Evolutionary conservation across 139 green algal species (phyloP).

Genomic region (Coelastrella sp.): DNA sequence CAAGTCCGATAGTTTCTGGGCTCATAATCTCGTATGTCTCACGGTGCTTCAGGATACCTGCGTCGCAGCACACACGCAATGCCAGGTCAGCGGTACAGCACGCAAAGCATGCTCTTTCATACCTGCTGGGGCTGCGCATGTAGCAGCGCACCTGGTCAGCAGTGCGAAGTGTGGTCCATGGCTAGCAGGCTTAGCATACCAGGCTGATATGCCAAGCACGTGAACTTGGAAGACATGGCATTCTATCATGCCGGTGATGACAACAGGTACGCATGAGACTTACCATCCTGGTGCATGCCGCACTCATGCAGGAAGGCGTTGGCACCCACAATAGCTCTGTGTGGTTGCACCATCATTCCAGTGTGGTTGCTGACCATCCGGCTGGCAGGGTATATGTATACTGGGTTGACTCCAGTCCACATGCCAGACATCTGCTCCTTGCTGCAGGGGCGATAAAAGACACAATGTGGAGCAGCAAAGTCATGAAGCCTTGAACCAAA

Average conservation of each 20-base stretch:
- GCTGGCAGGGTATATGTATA: constrained; percentile 89
- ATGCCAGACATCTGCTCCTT: constrained; percentile 83
- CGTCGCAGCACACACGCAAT: too few relatives aligned
- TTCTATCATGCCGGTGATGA: not conserved
- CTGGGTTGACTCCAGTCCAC: constrained; percentile 90
- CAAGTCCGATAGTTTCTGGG: constrained; percentile 93
- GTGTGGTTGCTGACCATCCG: constrained; percentile 95
- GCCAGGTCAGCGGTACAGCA: too few relatives aligned
- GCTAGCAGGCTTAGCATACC: too few relatives aligned
- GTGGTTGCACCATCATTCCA: constrained; percentile 91
- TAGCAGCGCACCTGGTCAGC: too few relatives aligned
- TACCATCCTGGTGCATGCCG: constrained; percentile 95
- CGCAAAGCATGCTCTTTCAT: too few relatives aligned
- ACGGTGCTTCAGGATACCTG: constrained; percentile 38
- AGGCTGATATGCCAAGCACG: too few relatives aligned
- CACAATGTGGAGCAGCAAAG: not conserved
- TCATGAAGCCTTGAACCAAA: too few relatives aligned
- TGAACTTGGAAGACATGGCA: too few relatives aligned
- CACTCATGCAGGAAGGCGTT: constrained; percentile 98
- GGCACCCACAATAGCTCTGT: constrained; percentile 99
- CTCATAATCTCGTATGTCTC: constrained; percentile 98
- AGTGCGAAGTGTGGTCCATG: too few relatives aligned
- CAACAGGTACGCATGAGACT: not conserved
- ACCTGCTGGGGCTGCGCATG: too few relatives aligned
- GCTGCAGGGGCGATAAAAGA: not conserved